Conservation (phyloP, 768 basidiomycete genomes). For the Arthromyces matolae region DNA sequence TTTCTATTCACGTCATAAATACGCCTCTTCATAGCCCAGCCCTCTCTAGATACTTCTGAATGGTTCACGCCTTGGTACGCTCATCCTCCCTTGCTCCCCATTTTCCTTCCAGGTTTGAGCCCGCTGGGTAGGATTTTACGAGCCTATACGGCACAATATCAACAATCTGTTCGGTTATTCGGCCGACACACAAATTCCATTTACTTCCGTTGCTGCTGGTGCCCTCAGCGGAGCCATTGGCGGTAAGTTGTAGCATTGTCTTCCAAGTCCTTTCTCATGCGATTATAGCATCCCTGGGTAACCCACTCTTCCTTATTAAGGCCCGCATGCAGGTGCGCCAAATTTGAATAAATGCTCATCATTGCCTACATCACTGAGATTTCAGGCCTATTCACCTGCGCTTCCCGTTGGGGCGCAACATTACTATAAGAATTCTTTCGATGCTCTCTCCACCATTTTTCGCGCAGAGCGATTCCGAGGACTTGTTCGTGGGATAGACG, state of each 20-base stretch:
- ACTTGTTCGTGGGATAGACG: conserved; percentile 86
- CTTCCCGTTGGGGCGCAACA: conserved; percentile 95
- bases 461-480: conserved; percentile 75
- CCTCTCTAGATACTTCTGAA: conserved; percentile 78
- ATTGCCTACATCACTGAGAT: not conserved
- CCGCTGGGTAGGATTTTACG: conserved; percentile 78
- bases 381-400: conserved; percentile 90
- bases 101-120: not conserved
- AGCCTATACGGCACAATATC: conserved; percentile 73
- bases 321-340: conserved; percentile 86
- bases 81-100: conserved; percentile 2
- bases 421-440: conserved; percentile 78
- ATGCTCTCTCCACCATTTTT: conserved; percentile 81
- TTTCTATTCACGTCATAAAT: conserved; percentile 2
- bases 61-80: conserved; percentile 79
- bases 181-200: conserved; percentile 60
- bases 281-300: conserved; percentile 67
- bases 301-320: conserved; percentile 92
- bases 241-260: no score
- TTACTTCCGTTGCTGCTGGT: conserved; percentile 82
- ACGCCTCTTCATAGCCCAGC: conserved; percentile 8
- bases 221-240: conserved; percentile 89
- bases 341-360: not conserved
- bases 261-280: no score
- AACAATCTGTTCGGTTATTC: conserved; percentile 68